Evolutionary conservation across 768 basidiomycete species (phyloP).

Genomic region (Kwoniella mangroviensis): DNA sequence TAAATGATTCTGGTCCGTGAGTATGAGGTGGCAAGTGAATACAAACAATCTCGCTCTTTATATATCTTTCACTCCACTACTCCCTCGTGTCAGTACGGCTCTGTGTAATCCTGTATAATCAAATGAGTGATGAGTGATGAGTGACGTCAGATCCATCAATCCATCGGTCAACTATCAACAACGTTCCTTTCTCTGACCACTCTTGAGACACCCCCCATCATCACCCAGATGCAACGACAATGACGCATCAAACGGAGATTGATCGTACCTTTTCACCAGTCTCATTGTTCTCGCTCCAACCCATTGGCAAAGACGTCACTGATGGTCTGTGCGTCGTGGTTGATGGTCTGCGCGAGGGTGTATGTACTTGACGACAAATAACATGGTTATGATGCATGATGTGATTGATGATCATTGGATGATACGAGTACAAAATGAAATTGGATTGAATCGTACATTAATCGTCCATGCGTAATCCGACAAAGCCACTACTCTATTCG

Average conservation of each 20-base stretch:
- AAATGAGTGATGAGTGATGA: not conserved
- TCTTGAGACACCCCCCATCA: not conserved
- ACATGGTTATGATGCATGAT: not conserved
- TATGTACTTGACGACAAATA: not conserved
- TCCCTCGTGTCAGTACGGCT: too few species aligned
- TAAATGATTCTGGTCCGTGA: not conserved
- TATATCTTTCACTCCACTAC: not conserved
- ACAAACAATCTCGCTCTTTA: not conserved
- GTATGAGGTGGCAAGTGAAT: slow-evolving; percentile 3
- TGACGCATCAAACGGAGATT: not conserved
- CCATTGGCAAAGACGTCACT: not conserved
- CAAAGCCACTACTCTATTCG: not conserved
- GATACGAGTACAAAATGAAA: not conserved
- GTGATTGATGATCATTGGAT: not conserved
- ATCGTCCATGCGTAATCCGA: not conserved
- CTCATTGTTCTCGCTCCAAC: not conserved
- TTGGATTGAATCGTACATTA: not conserved
- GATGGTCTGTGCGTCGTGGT: not conserved
- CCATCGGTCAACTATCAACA: not conserved
- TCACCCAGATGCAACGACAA: not conserved
- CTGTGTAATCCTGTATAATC: not conserved
- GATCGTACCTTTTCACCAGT: not conserved
- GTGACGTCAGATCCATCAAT: slow-evolving; percentile 15
- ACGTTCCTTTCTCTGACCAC: not conserved
- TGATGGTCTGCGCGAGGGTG: slow-evolving; percentile 1